Evolutionary conservation across 805 yeast genomes (phyloP), one percentile per base, ranked within the genome.

Genomic region (Cyberlindnera mycetangii): DNA sequence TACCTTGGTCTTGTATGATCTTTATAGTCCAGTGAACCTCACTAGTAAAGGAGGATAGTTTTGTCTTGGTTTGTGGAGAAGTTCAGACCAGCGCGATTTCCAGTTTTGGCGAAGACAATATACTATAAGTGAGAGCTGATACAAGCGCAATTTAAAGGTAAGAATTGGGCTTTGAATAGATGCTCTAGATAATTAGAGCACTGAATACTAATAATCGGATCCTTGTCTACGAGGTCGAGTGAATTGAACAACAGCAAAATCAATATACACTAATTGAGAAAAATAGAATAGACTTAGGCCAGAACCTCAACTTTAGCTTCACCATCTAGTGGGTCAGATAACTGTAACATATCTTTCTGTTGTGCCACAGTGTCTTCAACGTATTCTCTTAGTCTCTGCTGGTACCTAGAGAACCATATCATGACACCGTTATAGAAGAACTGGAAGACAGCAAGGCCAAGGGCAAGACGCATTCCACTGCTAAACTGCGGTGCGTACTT

Each of bases 371-470:
- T 14, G 16, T 44, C 43, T 21, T 35, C 41, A n/a, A 45, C 22
- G 33, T 45, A 25, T 28, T 45, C 55, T 36, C 56, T 46, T 16
- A 48, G 49, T 32, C 56, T 49, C 21, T 39, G 47, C 37, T 56
- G 59, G 39, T 55, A 55, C 22, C 53, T 40, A 21, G 51, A 53
- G 43, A 55, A 55, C 27, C 48, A 40, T 12, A 51, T 41, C 15
- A 56, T 52, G 12, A 53, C 37, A 35, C 48, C 45, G 34, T 48
- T 45, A 33, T 47, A 42, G 21, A 53, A 39, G 39, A 52, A 53
- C 30, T 49, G 34, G 1, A 36, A 14, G 10, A 48, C 34, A 7
- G 45, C 44, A 3, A 45, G 15, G 4, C 42, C 42, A 15, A 55
- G 35, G 9, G 50, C 45, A 3, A 49, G 55, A 10, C 41, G 45